Percentiles rank a stretch among this genome's conserved stretches.
phyloP scores from a whole-genome alignment of 1,284 basidiomycete species.

The Stygiomarasmius scandens region DNA sequence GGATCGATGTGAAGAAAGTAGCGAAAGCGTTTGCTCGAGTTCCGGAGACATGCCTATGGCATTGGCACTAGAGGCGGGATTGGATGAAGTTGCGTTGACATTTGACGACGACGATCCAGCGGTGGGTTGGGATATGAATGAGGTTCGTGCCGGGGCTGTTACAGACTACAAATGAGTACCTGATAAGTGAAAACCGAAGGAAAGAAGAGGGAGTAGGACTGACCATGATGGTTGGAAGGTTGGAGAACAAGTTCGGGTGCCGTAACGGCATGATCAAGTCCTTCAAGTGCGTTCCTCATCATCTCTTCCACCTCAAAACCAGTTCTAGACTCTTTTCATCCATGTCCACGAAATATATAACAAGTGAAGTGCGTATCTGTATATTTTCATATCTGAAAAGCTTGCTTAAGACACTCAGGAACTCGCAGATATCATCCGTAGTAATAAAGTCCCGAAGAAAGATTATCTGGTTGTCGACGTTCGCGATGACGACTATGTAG shows the following conservation, averaged over 20 bases:
- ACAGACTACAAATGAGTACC: background rate
- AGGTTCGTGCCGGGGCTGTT: conserved; percentile 22
- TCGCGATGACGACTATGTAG: conserved; percentile 73
- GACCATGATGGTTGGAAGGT: conserved; percentile 4
- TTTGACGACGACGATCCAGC: background rate
- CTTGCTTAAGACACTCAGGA: conserved; percentile 46
- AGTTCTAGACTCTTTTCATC: background rate
- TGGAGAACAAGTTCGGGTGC: background rate
- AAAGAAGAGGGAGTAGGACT: background rate
- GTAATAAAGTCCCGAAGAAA: conserved; percentile 55
- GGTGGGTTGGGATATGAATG: conserved; percentile 28
- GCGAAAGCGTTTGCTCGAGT: conserved; percentile 74
- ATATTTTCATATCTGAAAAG: background rate
- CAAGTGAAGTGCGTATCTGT: conserved; percentile 27
- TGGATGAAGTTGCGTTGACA: conserved; percentile 17
- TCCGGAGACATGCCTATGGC: conserved; percentile 54
- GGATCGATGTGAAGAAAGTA: conserved; percentile 80
- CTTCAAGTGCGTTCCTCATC: background rate
- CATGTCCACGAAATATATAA: conserved; percentile 44
- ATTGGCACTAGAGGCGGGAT: conserved; percentile 12
- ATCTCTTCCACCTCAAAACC: background rate
- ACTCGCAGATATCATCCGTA: conserved; percentile 67
- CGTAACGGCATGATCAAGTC: background rate
- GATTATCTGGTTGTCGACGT: conserved; percentile 80
- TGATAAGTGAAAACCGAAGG: background rate